Evolutionary conservation across 176 grass and related monocot species (phyloP), one percentile per base, ranked within the genome.

Genomic region (Themeda triandra): DNA sequence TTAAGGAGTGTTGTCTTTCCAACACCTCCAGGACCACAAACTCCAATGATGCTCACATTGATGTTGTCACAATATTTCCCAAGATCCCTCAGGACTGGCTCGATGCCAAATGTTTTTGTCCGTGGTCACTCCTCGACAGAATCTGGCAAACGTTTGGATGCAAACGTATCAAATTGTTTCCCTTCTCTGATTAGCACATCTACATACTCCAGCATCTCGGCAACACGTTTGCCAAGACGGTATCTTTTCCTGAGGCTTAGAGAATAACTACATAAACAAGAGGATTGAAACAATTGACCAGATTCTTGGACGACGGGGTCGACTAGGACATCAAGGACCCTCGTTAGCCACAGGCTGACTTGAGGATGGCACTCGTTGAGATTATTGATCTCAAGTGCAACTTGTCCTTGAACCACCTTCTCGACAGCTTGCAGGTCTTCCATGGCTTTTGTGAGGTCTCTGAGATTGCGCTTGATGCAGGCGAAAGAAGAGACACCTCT

Each of bases 1-100:
- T 79, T 92, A 32, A 95, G 79, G 18, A 92, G 85, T 23, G 93
- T 95, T 12, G 90, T 90, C 48, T 95, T 95, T 15, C 93, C 93
- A 1, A 95, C 71, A 6, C 93, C 93, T 32, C 88, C 93, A 33
- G 71, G 85, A 1, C 93, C 93, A 70, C 88, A 88, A 42, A 95
- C 30, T 54, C 90, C 90, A 1, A 95, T 84, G 70, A 92, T 82
- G 76, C 75, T 58, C 37, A 62, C 48, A 60, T 60, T 25, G 54
- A 15, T 29, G 72, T 51, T 62, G 17, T 82, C 6, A 12, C 69
- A 87, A 77, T 25, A 39, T 31, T 39, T 45, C 28, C 86, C 3
- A 8, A 82, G 63, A 63, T 82, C 23, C 15, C 1, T 71, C 51
- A 87, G 63, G 9, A 87, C 63, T 27, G 83, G 36, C 27, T 76